Evolutionary conservation across 1,284 basidiomycete species (phyloP).

Genomic region (Ganoderma multipileum): DNA sequence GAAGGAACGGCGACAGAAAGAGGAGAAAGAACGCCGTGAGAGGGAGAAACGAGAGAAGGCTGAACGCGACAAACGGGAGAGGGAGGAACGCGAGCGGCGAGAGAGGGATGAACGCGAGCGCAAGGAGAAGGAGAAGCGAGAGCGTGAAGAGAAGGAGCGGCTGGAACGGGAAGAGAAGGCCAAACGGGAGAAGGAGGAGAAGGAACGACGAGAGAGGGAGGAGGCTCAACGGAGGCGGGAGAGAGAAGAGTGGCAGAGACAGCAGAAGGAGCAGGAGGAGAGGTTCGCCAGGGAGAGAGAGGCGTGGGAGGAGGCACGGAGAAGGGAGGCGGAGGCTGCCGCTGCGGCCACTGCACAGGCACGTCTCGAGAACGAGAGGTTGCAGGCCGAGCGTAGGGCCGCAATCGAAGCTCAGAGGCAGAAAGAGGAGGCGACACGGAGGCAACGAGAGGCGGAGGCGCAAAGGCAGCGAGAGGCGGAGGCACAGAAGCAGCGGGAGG

Average conservation of each 20-base stretch:
- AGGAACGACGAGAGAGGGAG: constrained; percentile 12
- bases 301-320: constrained; percentile 24
- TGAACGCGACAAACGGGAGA: constrained; percentile 31
- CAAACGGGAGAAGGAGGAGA: constrained; percentile 10
- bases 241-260: constrained; percentile 16
- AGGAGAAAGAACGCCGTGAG: constrained; percentile 33
- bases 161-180: constrained; percentile 26
- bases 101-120: constrained; percentile 23
- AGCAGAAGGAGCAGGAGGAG: constrained; percentile 19
- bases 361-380: constrained; percentile 15
- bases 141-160: constrained; percentile 13
- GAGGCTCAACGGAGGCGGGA: constrained; percentile 17
- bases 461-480: constrained; percentile 12
- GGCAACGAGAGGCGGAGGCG: constrained; percentile 11
- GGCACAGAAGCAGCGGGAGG: constrained; percentile 16
- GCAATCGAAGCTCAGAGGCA: constrained; percentile 28
- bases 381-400: constrained; percentile 7
- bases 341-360: constrained; percentile 14
- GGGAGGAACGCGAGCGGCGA: constrained; percentile 32
- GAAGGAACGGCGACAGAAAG: constrained; percentile 40
- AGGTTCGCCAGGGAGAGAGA: constrained; percentile 18
- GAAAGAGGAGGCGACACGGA: constrained; percentile 3
- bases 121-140: constrained; percentile 22
- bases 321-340: constrained; percentile 14
- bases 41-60: constrained; percentile 36